Evolutionary conservation across 257 asterid species (phyloP).

Genomic region (Paraleonurus japonicus): DNA sequence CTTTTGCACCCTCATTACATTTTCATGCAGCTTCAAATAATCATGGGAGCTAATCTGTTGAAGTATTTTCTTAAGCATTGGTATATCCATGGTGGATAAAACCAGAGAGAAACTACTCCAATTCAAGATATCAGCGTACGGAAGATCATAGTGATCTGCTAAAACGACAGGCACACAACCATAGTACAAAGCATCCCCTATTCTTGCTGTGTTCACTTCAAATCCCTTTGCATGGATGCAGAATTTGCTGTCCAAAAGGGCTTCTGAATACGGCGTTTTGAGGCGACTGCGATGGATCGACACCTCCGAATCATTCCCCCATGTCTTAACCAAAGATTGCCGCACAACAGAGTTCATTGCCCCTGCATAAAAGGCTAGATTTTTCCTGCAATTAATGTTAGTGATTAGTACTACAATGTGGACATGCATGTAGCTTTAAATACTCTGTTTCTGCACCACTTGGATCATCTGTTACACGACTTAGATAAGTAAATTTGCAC

Average conservation of each 20-base stretch:
- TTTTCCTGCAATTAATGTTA: conserved; percentile 40
- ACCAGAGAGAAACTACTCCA: conserved; percentile 74
- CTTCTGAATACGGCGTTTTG: conserved; percentile 75
- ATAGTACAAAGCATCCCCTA: conserved; percentile 75
- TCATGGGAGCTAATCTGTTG: conserved; percentile 16
- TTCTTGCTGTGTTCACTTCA: conserved; percentile 87
- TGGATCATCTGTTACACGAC: not conserved
- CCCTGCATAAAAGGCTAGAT: conserved; percentile 82
- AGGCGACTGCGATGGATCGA: conserved; percentile 58
- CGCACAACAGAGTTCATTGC: conserved; percentile 82
- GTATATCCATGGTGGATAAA: conserved; percentile 54
- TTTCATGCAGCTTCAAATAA: conserved; percentile 56
- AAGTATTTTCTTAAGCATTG: conserved; percentile 55
- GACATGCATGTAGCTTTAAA: not conserved
- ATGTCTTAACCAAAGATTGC: conserved; percentile 33
- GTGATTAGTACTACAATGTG: not conserved
- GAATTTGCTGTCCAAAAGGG: conserved; percentile 71
- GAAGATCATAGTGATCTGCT: conserved; percentile 86
- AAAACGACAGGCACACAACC: conserved; percentile 88
- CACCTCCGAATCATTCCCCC: conserved; percentile 61
- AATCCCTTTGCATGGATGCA: conserved; percentile 94
- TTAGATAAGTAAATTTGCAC: not conserved
- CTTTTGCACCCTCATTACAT: conserved; percentile 60
- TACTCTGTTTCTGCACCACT: not conserved
- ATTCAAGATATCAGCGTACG: conserved; percentile 61